Evolutionary conservation across 1,139 yeast genomes (phyloP).

Genomic region (Kodamaea suecica): DNA sequence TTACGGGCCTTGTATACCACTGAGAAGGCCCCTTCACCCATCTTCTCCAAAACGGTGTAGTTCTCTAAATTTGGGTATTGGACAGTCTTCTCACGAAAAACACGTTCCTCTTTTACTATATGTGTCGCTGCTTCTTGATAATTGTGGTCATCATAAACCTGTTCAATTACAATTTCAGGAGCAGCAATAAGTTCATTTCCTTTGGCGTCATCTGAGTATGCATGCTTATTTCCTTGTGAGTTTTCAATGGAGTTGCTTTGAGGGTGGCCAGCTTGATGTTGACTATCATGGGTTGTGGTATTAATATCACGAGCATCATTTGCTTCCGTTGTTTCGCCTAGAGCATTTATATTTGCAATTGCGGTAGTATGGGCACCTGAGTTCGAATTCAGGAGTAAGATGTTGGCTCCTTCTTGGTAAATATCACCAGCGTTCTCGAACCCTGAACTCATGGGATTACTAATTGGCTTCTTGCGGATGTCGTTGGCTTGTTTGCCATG

Average conservation of each 20-base stretch:
- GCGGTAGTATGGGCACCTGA: not conserved
- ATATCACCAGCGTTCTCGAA: constrained; percentile 1
- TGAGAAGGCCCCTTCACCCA: constrained; percentile 89
- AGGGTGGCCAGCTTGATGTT: too few species aligned
- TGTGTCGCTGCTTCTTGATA: constrained; percentile 56
- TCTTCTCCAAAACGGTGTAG: constrained; percentile 46
- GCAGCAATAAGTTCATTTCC: not conserved
- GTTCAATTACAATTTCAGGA: not conserved
- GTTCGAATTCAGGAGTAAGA: not conserved
- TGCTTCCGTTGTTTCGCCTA: not conserved
- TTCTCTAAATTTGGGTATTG: constrained; percentile 42
- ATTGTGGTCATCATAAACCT: constrained; percentile 22
- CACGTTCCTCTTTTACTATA: constrained; percentile 61
- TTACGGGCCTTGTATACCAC: constrained; percentile 74
- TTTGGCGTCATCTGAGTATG: too few species aligned
- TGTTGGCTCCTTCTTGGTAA: not conserved
- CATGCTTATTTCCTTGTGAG: too few species aligned
- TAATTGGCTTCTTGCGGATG: constrained; percentile 12
- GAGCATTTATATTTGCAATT: not conserved
- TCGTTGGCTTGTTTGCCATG: constrained; percentile 76
- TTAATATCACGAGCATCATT: too few species aligned
- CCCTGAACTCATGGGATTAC: constrained; percentile 7
- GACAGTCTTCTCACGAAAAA: constrained; percentile 33
- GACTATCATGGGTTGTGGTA: too few species aligned
- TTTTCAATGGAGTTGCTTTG: too few species aligned